Evolutionary conservation across 2,329 filamentous ascomycete genomes (phyloP).

Genomic region (Pestalotiopsis sp.): DNA sequence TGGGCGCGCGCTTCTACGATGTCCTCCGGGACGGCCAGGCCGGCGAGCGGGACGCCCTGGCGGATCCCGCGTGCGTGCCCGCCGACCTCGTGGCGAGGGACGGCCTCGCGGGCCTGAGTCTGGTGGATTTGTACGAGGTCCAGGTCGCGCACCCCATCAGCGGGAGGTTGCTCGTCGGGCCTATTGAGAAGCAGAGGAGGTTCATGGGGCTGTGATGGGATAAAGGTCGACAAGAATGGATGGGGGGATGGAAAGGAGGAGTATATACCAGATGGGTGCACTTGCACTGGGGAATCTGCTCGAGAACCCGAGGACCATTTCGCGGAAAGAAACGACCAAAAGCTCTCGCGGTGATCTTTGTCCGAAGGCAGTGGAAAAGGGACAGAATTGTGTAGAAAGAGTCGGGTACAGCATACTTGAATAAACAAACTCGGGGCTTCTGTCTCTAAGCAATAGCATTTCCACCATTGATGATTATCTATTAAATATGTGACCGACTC

Average conservation of each 20-base stretch:
- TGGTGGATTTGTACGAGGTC: neutral
- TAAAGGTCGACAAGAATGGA: neutral
- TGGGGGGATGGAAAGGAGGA: neutral
- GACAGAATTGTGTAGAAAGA: too few species aligned
- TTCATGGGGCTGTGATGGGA: neutral
- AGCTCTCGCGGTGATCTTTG: too few species aligned
- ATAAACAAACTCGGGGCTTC: too few species aligned
- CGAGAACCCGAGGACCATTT: too few species aligned
- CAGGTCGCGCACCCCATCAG: constrained; percentile 14
- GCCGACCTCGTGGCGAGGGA: neutral
- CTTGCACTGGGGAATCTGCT: neutral
- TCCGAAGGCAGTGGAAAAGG: too few species aligned
- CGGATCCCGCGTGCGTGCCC: neutral
- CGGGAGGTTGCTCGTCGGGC: constrained; percentile 11
- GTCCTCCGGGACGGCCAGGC: constrained; percentile 10
- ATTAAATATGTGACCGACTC: too few species aligned
- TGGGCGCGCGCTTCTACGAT: constrained; percentile 15
- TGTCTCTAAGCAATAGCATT: too few species aligned
- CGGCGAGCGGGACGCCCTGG: constrained; percentile 6
- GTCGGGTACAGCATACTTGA: too few species aligned
- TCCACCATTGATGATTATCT: too few species aligned
- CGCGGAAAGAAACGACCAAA: too few species aligned
- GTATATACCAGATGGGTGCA: neutral
- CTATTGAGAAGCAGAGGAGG: constrained; percentile 15
- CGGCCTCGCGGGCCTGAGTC: neutral